Evolutionary conservation across 257 asterid genomes (phyloP).

Genomic region (Avicennia marina): DNA sequence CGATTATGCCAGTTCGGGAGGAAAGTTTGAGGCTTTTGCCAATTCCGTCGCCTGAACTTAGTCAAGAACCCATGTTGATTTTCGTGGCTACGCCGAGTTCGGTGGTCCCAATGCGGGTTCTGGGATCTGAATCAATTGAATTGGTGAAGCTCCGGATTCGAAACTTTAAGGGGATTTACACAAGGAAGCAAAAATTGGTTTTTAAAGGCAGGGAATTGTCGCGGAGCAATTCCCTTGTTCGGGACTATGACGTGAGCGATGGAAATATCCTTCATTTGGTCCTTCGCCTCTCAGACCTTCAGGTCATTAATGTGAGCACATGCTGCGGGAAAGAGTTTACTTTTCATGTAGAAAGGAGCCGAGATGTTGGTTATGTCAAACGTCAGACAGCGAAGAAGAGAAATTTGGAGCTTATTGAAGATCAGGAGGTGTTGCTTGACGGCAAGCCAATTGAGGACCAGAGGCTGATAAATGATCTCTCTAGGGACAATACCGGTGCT

Average conservation of each 20-base stretch:
- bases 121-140: slow-evolving; percentile 71
- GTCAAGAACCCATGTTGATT: slow-evolving; percentile 55
- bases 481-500: slow-evolving; percentile 52
- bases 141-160: slow-evolving; percentile 73
- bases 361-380: slow-evolving; percentile 73
- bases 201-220: slow-evolving; percentile 80
- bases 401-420: slow-evolving; percentile 38
- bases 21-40: slow-evolving; percentile 30
- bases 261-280: slow-evolving; percentile 83
- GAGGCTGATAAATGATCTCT: slow-evolving; percentile 64
- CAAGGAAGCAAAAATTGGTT: slow-evolving; percentile 73
- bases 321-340: slow-evolving; percentile 71
- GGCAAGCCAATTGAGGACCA: slow-evolving; percentile 77
- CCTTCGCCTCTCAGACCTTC: slow-evolving; percentile 69
- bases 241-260: slow-evolving; percentile 73
- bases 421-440: slow-evolving; percentile 68
- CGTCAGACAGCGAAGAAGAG: slow-evolving; percentile 52
- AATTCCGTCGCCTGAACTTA: slow-evolving; percentile 35
- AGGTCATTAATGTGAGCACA: slow-evolving; percentile 59
- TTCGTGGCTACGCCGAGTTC: slow-evolving; percentile 68
- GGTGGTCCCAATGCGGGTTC: slow-evolving; percentile 64
- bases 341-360: slow-evolving; percentile 66
- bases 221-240: slow-evolving; percentile 63
- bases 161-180: slow-evolving; percentile 61
- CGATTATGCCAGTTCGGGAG: slow-evolving; percentile 43